phyloP scores from a whole-genome alignment of 371 early-diverging fungal genomes.

The Phascolomyces articulosus region DNA sequence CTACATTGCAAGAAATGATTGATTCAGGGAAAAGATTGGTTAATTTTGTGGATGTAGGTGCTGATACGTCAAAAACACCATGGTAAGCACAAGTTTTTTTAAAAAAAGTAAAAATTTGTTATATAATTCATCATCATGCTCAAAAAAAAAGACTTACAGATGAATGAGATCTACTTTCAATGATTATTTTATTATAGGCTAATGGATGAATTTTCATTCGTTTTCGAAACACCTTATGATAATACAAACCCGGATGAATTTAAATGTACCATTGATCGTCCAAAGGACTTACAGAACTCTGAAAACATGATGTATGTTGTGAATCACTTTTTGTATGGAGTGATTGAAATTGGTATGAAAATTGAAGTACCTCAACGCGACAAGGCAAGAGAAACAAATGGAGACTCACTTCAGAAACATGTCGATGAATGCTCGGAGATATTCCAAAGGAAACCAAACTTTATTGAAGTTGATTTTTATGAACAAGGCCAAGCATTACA shows the following conservation, averaged over 20 bases:
- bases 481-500: slow-evolving; percentile 53
- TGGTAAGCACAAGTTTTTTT: slow-evolving; percentile 50
- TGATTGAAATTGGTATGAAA: slow-evolving; percentile 24
- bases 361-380: slow-evolving; percentile 42
- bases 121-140: background rate
- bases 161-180: no score
- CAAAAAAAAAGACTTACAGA: no score
- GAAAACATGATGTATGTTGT: slow-evolving; percentile 52
- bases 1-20: slow-evolving; percentile 71
- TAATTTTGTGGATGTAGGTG: slow-evolving; percentile 63
- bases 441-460: slow-evolving; percentile 60
- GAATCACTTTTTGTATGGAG: slow-evolving; percentile 59
- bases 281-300: slow-evolving; percentile 19
- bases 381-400: slow-evolving; percentile 41
- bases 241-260: slow-evolving; percentile 31
- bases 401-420: slow-evolving; percentile 33
- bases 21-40: slow-evolving; percentile 60
- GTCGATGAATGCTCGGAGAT: slow-evolving; percentile 34
- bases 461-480: slow-evolving; percentile 78
- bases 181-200: slow-evolving; percentile 32
- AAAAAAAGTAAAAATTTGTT: background rate
- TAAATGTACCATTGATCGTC: slow-evolving; percentile 59
- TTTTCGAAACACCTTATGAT: slow-evolving; percentile 61
- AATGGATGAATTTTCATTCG: slow-evolving; percentile 49
- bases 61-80: slow-evolving; percentile 51